Percentiles rank a stretch among this genome's conserved stretches.
Conservation (phyloP, 192 early-diverging fungal genomes). For the Backusella australiensis region DNA sequence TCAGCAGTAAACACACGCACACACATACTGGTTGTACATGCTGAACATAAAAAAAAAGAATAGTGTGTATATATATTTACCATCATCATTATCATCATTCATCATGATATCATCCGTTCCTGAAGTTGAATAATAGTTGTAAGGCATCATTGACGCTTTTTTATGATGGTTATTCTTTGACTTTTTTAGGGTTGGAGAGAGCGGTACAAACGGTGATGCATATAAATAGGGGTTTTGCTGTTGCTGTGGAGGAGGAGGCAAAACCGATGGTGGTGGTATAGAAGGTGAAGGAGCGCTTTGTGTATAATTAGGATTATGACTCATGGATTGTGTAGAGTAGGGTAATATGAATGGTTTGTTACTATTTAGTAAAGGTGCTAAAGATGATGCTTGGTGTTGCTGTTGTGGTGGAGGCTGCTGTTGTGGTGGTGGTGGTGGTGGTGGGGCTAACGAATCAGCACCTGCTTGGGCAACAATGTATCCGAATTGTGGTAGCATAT, state of each 20-base stretch:
- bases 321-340: neutral
- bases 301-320: conserved; percentile 4
- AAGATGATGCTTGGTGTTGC: neutral
- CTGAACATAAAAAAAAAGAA: neutral
- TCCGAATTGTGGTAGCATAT: conserved; percentile 37
- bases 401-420: neutral
- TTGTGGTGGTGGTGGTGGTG: neutral
- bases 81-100: neutral
- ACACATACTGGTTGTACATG: neutral
- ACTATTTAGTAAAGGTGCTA: conserved; percentile 5
- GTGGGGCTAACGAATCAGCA: conserved; percentile 23
- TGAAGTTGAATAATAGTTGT: neutral
- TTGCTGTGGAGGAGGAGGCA: neutral
- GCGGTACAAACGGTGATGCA: neutral
- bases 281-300: neutral
- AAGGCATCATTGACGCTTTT: neutral
- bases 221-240: neutral
- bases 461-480: conserved; percentile 39
- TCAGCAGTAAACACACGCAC: neutral
- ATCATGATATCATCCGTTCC: neutral
- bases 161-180: neutral
- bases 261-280: conserved; percentile 3
- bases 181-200: neutral
- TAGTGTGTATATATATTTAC: neutral
- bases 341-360: conserved; percentile 6